These are phyloP conservation scores for Leccinum truebloodii DNA, from an alignment of 768 basidiomycete species.

Conservation along the genomic window DNA sequence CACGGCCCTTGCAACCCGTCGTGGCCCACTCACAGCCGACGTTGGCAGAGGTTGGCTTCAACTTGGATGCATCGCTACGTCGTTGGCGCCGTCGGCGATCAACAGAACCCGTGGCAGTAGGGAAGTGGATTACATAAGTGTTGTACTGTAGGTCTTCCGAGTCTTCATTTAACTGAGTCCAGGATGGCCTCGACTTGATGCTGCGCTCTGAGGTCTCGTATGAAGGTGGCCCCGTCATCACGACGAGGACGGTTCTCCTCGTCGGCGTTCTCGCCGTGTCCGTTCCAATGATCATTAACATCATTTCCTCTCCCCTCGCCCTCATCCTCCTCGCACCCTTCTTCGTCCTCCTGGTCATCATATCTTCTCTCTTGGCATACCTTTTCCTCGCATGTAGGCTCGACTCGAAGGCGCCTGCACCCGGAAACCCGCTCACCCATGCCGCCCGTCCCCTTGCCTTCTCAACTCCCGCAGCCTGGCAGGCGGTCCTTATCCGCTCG, in stretches of 20 bases:
- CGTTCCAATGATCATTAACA: conserved; percentile 54
- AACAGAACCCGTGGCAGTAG: too few species aligned
- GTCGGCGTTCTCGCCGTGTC: conserved; percentile 59
- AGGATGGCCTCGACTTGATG: conserved; percentile 18
- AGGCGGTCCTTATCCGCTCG: conserved; percentile 84
- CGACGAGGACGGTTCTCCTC: conserved; percentile 52
- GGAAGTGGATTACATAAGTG: too few species aligned
- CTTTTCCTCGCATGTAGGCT: conserved; percentile 59
- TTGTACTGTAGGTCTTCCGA: too few species aligned
- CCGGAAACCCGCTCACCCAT: conserved; percentile 42
- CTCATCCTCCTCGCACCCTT: conserved; percentile 66
- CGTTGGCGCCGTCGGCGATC: too few species aligned
- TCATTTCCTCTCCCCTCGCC: conserved; percentile 65
- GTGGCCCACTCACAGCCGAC: too few species aligned
- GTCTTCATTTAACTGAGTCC: too few species aligned
- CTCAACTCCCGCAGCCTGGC: conserved; percentile 94
- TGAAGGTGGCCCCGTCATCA: conserved; percentile 42
- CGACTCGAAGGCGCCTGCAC: conserved; percentile 44
- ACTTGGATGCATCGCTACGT: too few species aligned
- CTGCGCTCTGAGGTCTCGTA: conserved; percentile 10
- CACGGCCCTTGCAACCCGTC: too few species aligned
- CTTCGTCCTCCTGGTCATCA: conserved; percentile 46
- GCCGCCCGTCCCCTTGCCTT: conserved; percentile 79
- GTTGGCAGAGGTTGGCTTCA: too few species aligned
- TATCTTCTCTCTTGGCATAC: conserved; percentile 54